phyloP scores from a whole-genome alignment of 441 rosid species.

The Pelargonium exstipulatum region DNA sequence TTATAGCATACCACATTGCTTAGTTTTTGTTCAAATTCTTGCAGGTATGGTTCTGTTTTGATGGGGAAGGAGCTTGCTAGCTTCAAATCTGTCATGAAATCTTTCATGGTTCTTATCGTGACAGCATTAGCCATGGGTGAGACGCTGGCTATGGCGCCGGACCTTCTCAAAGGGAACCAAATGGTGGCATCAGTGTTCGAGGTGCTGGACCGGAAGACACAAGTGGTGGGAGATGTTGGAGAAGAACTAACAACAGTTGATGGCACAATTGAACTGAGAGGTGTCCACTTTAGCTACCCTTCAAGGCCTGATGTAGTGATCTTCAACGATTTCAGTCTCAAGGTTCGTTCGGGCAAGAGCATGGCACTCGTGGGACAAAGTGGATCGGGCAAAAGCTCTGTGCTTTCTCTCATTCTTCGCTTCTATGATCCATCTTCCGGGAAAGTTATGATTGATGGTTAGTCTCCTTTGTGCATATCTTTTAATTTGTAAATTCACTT shows the following conservation, averaged over 20 bases:
- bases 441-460: constrained; percentile 77
- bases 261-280: constrained; percentile 91
- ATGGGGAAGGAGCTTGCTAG: constrained; percentile 76
- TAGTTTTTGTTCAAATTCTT: constrained; percentile 1
- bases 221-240: constrained; percentile 84
- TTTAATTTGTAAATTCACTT: not conserved
- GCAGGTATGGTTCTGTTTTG: constrained; percentile 86
- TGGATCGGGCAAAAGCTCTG: constrained; percentile 98
- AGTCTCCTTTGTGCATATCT: not conserved
- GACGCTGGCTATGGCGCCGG: constrained; percentile 54
- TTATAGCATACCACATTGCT: not conserved
- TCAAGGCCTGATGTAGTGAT: constrained; percentile 78
- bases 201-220: constrained; percentile 93
- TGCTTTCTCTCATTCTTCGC: constrained; percentile 66
- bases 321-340: constrained; percentile 79
- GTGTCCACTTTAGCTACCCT: constrained; percentile 92
- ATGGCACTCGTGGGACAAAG: constrained; percentile 98
- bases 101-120: constrained; percentile 92
- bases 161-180: constrained; percentile 45
- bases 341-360: constrained; percentile 88
- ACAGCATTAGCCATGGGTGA: constrained; percentile 67
- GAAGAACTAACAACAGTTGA: constrained; percentile 82
- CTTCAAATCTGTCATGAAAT: constrained; percentile 82
- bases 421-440: constrained; percentile 95
- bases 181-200: constrained; percentile 73